Conservation (phyloP, 768 basidiomycete species). For the Mycena olivaceomarginata region DNA sequence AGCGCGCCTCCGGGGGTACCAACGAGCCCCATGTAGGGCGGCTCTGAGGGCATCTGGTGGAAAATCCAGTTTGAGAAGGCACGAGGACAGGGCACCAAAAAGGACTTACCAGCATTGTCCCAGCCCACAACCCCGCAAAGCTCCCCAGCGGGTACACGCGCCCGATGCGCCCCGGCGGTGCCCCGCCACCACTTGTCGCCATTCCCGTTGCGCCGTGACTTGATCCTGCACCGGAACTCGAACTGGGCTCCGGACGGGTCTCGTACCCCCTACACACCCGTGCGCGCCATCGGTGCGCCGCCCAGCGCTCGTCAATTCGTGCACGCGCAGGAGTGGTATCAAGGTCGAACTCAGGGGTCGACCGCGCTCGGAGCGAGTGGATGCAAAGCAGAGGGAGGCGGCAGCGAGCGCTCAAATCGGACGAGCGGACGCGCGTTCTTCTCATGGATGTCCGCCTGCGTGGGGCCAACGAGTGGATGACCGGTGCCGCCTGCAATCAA, state of each 20-base stretch:
- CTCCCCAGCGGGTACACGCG: slow-evolving; percentile 62
- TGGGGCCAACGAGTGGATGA: slow-evolving; percentile 52
- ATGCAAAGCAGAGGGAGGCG: not conserved
- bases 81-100: not conserved
- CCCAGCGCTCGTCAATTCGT: not conserved
- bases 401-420: slow-evolving; percentile 35
- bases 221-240: not conserved
- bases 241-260: not conserved
- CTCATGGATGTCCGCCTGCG: slow-evolving; percentile 67
- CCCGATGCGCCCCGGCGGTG: slow-evolving; percentile 23
- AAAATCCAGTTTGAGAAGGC: not conserved
- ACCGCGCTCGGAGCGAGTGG: not conserved
- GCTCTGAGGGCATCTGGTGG: not conserved
- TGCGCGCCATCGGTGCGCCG: not conserved
- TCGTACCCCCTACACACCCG: slow-evolving; percentile 1
- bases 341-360: not conserved
- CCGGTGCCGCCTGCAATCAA: not conserved
- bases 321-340: not conserved
- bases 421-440: slow-evolving; percentile 62
- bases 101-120: not conserved
- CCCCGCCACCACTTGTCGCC: not conserved
- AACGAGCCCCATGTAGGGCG: not conserved
- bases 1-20: not conserved
- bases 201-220: not conserved
- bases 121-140: slow-evolving; percentile 43